These are phyloP conservation scores for Cladosporium halotolerans DNA, from an alignment of 2,329 filamentous ascomycete genomes.

Conservation along the genomic window DNA sequence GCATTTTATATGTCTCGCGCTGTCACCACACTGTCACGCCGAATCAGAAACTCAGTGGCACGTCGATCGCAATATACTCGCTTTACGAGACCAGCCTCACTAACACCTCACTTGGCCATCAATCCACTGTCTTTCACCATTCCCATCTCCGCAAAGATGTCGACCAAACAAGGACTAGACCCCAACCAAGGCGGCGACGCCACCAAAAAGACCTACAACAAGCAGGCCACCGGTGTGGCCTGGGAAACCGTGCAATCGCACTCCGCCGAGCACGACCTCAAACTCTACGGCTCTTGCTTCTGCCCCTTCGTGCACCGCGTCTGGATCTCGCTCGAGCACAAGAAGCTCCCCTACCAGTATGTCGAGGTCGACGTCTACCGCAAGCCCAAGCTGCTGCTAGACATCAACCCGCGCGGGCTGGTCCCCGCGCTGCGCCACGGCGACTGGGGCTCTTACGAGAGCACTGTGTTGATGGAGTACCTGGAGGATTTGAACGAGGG, in stretches of 20 bases:
- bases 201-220: slow-evolving; percentile 60
- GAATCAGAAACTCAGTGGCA: too few relatives aligned
- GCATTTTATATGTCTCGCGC: too few relatives aligned
- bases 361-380: slow-evolving; percentile 77
- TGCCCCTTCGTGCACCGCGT: slow-evolving; percentile 84
- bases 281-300: slow-evolving; percentile 76
- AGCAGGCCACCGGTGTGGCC: slow-evolving; percentile 66
- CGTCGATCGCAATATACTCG: too few relatives aligned
- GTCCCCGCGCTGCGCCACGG: slow-evolving; percentile 73
- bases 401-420: slow-evolving; percentile 68
- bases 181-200: slow-evolving; percentile 44
- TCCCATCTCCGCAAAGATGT: not conserved
- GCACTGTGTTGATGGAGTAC: slow-evolving; percentile 78
- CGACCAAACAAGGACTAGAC: slow-evolving; percentile 29
- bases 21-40: too few relatives aligned
- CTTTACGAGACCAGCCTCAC: too few relatives aligned
- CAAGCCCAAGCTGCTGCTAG: slow-evolving; percentile 63
- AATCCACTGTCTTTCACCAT: not conserved
- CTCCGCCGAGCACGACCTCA: slow-evolving; percentile 62
- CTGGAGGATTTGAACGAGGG: slow-evolving; percentile 66
- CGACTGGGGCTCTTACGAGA: slow-evolving; percentile 78
- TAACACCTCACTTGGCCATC: too few relatives aligned
- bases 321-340: slow-evolving; percentile 81
- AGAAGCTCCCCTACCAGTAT: slow-evolving; percentile 74
- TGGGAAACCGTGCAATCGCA: slow-evolving; percentile 64